Evolutionary conservation across 2,329 filamentous ascomycete genomes (phyloP).

Genomic region (Colletotrichum sp.): DNA sequence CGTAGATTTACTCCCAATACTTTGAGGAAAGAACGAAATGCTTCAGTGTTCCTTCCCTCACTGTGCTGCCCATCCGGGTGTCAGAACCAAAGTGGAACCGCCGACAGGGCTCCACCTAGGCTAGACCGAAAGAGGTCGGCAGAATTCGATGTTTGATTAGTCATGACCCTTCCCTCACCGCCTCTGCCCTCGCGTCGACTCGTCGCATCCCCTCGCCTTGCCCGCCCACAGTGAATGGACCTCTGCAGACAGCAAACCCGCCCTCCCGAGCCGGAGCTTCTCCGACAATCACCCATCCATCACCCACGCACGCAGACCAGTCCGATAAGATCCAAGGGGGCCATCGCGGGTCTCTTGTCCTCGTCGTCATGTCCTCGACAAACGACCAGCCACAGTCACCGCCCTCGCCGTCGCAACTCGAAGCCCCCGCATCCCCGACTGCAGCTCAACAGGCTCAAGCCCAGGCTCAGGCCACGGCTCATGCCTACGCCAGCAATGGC

Average conservation of each 20-base stretch:
- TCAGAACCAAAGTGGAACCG: background rate
- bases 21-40: background rate
- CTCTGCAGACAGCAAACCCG: background rate
- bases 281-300: slow-evolving; percentile 47
- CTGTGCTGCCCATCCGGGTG: background rate
- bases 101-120: background rate
- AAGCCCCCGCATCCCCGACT: background rate
- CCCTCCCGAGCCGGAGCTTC: slow-evolving; percentile 38
- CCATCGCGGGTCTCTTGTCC: background rate
- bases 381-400: slow-evolving; percentile 1
- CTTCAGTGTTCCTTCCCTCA: background rate
- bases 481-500: slow-evolving; percentile 51
- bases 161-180: background rate
- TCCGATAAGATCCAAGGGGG: background rate
- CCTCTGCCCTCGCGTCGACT: background rate
- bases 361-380: background rate
- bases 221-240: background rate
- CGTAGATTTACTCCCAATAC: background rate
- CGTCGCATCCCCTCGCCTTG: background rate
- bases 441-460: background rate
- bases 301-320: slow-evolving; percentile 14
- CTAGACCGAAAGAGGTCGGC: background rate
- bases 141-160: background rate
- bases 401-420: background rate
- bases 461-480: slow-evolving; percentile 32